Conservation (phyloP, 2,329 filamentous ascomycete genomes). For the Aspergillus transmontanensis region DNA sequence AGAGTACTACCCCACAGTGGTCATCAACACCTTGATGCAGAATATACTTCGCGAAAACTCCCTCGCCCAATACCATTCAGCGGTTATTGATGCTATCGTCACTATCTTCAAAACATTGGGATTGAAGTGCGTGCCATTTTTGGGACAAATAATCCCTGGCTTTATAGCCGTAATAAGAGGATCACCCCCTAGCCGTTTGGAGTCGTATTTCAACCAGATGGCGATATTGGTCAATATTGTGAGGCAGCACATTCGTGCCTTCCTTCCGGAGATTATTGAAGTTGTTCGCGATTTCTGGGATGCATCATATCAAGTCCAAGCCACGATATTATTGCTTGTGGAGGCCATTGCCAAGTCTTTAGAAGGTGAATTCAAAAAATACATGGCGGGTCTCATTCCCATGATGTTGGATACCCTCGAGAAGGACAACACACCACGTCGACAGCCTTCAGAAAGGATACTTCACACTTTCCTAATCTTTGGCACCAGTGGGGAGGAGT, state of each 20-base stretch:
- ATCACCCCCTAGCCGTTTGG: conserved; percentile 74
- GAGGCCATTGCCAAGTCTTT: conserved; percentile 92
- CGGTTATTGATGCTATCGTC: conserved; percentile 97
- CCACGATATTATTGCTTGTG: conserved; percentile 86
- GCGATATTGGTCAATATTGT: conserved; percentile 93
- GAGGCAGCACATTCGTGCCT: conserved; percentile 91
- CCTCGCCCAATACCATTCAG: conserved; percentile 84
- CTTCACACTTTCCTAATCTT: conserved; percentile 95
- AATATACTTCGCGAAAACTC: conserved; percentile 86
- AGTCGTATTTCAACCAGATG: conserved; percentile 97
- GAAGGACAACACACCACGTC: conserved; percentile 73
- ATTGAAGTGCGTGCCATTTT: conserved; percentile 91
- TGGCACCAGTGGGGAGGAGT: conserved; percentile 92
- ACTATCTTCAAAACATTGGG: conserved; percentile 97
- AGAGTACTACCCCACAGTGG: conserved; percentile 97
- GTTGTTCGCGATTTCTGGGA: conserved; percentile 92
- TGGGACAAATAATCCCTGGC: conserved; percentile 90
- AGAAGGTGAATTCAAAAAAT: conserved; percentile 97
- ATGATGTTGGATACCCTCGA: conserved; percentile 94
- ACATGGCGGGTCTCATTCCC: conserved; percentile 83
- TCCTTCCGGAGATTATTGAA: conserved; percentile 81
- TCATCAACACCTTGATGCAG: conserved; percentile 91
- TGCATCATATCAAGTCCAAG: conserved; percentile 75
- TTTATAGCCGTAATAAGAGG: conserved; percentile 88
- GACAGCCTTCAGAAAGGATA: conserved; percentile 84